Conservation (phyloP, 2,329 filamentous ascomycete species). For the Cryphonectria parasitica region DNA sequence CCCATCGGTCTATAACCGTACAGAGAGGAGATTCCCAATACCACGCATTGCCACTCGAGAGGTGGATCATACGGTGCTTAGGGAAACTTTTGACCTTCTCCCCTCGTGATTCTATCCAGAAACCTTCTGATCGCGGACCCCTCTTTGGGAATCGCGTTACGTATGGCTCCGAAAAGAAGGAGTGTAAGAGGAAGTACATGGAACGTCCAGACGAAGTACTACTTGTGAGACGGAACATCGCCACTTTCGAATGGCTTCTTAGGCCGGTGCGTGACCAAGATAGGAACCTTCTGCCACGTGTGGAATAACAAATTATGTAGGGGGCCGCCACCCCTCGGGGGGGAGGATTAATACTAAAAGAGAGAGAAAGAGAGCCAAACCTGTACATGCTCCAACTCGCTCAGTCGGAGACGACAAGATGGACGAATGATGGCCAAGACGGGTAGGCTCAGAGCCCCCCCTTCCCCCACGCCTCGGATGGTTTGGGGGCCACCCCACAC, state of each 20-base stretch:
- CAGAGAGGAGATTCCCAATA: neutral
- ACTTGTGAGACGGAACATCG: neutral
- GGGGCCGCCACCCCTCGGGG: too few species aligned
- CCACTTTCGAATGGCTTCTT: neutral
- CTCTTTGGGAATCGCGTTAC: neutral
- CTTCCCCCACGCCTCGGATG: neutral
- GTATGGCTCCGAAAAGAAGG: neutral
- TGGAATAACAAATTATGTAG: neutral
- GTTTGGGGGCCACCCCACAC: neutral
- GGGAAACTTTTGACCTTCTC: neutral
- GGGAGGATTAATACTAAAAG: neutral
- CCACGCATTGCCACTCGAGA: neutral
- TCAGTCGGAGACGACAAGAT: neutral
- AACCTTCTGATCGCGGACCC: neutral
- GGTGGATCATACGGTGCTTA: neutral
- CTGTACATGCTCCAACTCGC: neutral
- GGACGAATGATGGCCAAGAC: neutral
- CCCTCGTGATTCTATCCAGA: neutral
- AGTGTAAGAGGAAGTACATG: neutral
- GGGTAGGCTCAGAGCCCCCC: neutral
- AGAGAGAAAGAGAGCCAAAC: neutral
- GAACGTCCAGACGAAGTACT: neutral
- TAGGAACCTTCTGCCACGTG: neutral
- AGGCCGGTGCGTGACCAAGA: neutral
- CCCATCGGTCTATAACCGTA: neutral